phyloP scores from a whole-genome alignment of 768 basidiomycete genomes.

The Boletus vermiculosoides region DNA sequence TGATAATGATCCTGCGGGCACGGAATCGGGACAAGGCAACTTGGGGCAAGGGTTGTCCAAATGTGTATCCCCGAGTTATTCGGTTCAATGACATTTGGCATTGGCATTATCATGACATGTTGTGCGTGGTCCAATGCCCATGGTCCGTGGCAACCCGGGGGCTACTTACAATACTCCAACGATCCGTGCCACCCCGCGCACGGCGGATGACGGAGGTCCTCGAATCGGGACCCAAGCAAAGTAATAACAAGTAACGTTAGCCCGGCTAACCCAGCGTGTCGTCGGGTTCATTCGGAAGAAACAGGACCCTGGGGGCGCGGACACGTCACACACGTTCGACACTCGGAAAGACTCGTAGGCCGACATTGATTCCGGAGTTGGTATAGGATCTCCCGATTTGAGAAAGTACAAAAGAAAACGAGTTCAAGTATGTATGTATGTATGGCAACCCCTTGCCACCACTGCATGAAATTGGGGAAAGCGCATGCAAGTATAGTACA shows the following conservation, averaged over 20 bases:
- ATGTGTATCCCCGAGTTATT: no score
- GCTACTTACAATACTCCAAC: no score
- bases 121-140: background rate
- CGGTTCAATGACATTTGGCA: no score
- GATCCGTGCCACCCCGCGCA: no score
- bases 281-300: background rate
- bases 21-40: background rate
- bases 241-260: background rate
- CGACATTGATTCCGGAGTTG: background rate
- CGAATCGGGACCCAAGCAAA: background rate
- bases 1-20: background rate
- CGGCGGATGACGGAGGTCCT: background rate
- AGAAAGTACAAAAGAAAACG: background rate
- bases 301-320: background rate
- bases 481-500: constrained; percentile 5
- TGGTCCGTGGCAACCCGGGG: background rate
- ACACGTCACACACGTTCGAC: background rate
- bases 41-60: background rate
- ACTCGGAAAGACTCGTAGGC: background rate
- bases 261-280: background rate
- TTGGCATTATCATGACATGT: background rate
- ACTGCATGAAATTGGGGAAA: constrained; percentile 3
- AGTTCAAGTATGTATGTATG: background rate
- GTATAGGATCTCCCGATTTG: background rate
- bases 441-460: constrained; percentile 23